Evolutionary conservation across 1,284 basidiomycete species (phyloP).

Genomic region (Tausonia pullulans): DNA sequence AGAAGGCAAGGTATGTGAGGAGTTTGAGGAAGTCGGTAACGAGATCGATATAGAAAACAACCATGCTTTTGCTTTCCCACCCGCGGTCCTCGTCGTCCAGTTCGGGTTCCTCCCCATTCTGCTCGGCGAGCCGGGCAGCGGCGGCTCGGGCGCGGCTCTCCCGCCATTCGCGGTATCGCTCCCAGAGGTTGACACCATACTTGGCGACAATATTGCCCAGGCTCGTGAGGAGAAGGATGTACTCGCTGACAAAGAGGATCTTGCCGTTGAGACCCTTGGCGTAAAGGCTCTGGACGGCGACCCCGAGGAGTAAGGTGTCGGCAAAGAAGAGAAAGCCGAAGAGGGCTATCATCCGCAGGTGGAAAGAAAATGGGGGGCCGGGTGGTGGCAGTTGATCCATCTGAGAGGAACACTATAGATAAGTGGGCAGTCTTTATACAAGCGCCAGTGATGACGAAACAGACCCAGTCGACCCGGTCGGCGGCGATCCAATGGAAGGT

Average conservation of each 20-base stretch:
- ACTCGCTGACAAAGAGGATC: conserved; percentile 94
- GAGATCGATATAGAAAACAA: conserved; percentile 87
- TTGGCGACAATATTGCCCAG: conserved; percentile 67
- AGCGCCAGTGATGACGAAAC: conserved; percentile 26
- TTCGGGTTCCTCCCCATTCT: neutral
- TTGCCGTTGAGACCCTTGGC: conserved; percentile 57
- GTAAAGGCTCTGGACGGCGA: conserved; percentile 27
- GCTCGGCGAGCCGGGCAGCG: neutral
- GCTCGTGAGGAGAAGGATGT: conserved; percentile 78
- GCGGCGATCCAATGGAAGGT: conserved; percentile 95
- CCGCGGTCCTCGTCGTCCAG: conserved; percentile 25
- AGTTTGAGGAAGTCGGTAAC: conserved; percentile 79
- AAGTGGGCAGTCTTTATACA: neutral
- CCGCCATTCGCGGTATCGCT: conserved; percentile 61
- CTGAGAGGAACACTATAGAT: conserved; percentile 36
- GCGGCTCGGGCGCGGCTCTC: conserved; percentile 53
- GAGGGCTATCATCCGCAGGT: conserved; percentile 59
- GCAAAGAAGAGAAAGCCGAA: conserved; percentile 25
- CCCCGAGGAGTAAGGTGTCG: conserved; percentile 28
- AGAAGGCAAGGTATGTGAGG: conserved; percentile 83
- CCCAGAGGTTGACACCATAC: conserved; percentile 74
- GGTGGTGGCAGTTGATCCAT: conserved; percentile 94
- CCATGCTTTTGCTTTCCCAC: conserved; percentile 98
- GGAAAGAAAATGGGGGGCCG: conserved; percentile 68
- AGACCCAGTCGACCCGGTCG: conserved; percentile 89